A percentile compares a stretch with the other conserved stretches of the same genome.
phyloP scores from a whole-genome alignment of 306 rosid species.

The Lathyrus tuberosus region DNA sequence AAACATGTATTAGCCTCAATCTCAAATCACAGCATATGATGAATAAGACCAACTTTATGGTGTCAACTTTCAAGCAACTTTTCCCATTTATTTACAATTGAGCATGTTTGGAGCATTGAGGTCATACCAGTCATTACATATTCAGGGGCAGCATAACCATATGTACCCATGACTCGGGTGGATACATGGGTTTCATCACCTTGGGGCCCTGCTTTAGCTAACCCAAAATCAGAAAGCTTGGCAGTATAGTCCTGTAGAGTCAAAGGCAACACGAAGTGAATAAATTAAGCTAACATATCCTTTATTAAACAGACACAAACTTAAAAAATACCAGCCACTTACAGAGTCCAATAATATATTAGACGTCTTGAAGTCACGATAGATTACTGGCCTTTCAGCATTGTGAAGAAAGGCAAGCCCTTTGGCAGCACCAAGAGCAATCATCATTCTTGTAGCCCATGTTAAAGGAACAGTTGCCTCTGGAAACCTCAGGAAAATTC shows the following conservation, averaged over 20 bases:
- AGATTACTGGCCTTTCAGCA: constrained; percentile 93
- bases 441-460: constrained; percentile 91
- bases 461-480: constrained; percentile 83
- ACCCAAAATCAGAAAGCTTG: constrained; percentile 96
- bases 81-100: constrained; percentile 25
- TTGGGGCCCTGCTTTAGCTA: constrained; percentile 98
- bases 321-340: constrained; percentile 41
- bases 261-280: constrained; percentile 34
- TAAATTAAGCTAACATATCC: constrained; percentile 19
- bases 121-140: constrained; percentile 95
- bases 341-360: constrained; percentile 95
- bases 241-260: constrained; percentile 84
- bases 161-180: constrained; percentile 97
- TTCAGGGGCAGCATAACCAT: constrained; percentile 98
- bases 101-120: constrained; percentile 29
- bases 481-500: constrained; percentile 53
- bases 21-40: constrained; percentile 9
- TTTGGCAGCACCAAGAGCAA: constrained; percentile 97
- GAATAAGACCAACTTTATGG: neutral
- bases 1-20: constrained; percentile 19
- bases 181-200: constrained; percentile 99
- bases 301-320: constrained; percentile 27
- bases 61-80: constrained; percentile 24
- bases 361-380: constrained; percentile 94
- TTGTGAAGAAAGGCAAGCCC: constrained; percentile 98